These are phyloP conservation scores for Macadamia tetraphylla DNA, from an alignment of 164 flowering plant species.

Conservation along the genomic window DNA sequence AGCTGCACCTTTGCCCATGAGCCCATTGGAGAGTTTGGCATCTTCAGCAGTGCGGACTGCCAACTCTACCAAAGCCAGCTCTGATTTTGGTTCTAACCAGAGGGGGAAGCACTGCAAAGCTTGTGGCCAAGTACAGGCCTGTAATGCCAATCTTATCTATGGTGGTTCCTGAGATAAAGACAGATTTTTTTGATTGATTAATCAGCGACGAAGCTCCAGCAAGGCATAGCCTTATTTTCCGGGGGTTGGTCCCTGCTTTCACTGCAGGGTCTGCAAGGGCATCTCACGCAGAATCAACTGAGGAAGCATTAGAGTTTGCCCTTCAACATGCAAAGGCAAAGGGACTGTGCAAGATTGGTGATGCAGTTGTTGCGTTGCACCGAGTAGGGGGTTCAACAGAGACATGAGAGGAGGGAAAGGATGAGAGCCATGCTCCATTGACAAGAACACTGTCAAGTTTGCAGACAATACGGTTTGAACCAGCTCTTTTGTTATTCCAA, in stretches of 20 bases:
- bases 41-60: too few relatives aligned
- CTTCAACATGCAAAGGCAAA: slow-evolving; percentile 49
- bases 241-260: slow-evolving; percentile 72
- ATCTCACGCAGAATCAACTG: slow-evolving; percentile 66
- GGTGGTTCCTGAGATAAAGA: slow-evolving; percentile 73
- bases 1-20: too few relatives aligned
- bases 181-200: slow-evolving; percentile 74
- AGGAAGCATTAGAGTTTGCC: slow-evolving; percentile 66
- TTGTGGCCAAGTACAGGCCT: slow-evolving; percentile 86
- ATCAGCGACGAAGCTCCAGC: slow-evolving; percentile 89
- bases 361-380: slow-evolving; percentile 81
- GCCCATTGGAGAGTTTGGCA: too few relatives aligned
- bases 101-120: slow-evolving; percentile 82
- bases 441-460: too few relatives aligned
- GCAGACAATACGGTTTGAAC: too few relatives aligned
- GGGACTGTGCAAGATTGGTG: slow-evolving; percentile 70
- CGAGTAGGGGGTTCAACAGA: slow-evolving; percentile 56
- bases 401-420: too few relatives aligned
- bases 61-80: not conserved
- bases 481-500: too few relatives aligned
- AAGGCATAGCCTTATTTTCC: slow-evolving; percentile 72
- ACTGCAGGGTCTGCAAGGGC: slow-evolving; percentile 73
- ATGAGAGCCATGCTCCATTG: too few relatives aligned
- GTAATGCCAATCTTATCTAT: slow-evolving; percentile 76
- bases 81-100: slow-evolving; percentile 72